A percentile compares a stretch with the other conserved stretches of the same genome.
These are phyloP conservation scores for Oropetium thomaeum DNA, from an alignment of 176 grass and related monocot genomes.

Conservation along the genomic window DNA sequence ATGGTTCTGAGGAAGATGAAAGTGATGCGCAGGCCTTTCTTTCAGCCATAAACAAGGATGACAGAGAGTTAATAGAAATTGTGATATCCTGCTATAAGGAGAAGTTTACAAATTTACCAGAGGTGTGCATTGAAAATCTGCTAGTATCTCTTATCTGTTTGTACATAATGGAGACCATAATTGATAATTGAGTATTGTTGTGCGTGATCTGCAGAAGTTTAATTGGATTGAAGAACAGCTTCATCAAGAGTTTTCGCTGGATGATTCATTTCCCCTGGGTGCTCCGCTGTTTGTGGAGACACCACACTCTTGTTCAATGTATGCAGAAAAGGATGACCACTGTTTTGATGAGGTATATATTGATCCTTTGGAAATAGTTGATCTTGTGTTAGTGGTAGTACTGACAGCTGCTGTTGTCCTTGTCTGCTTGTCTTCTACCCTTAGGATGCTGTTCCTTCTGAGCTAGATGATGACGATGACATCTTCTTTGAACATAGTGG, in stretches of 20 bases:
- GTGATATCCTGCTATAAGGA: constrained; percentile 56
- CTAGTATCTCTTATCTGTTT: constrained; percentile 15
- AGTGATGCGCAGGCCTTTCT: constrained; percentile 65
- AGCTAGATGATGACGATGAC: constrained; percentile 75
- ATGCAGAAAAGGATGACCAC: constrained; percentile 50
- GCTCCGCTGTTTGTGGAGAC: constrained; percentile 80
- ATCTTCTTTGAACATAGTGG: constrained; percentile 58
- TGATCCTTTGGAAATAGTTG: constrained; percentile 25
- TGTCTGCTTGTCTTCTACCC: constrained; percentile 29
- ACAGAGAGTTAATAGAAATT: constrained; percentile 64
- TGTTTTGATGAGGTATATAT: constrained; percentile 71
- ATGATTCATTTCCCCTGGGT: constrained; percentile 82
- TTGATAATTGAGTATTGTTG: constrained; percentile 11
- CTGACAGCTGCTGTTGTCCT: not conserved
- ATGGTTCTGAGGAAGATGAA: constrained; percentile 86
- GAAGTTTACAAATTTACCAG: constrained; percentile 62
- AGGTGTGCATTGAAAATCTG: constrained; percentile 53
- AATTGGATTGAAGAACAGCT: constrained; percentile 64
- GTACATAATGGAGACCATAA: constrained; percentile 12
- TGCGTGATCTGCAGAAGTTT: constrained; percentile 49
- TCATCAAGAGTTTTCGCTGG: constrained; percentile 80
- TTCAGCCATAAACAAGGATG: constrained; percentile 60
- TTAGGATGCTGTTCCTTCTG: constrained; percentile 69
- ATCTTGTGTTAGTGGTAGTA: constrained; percentile 6
- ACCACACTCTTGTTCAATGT: constrained; percentile 55